These are phyloP conservation scores for Pythium sp. DNA, from an alignment of 352 stramenopile species.

Conservation along the genomic window DNA sequence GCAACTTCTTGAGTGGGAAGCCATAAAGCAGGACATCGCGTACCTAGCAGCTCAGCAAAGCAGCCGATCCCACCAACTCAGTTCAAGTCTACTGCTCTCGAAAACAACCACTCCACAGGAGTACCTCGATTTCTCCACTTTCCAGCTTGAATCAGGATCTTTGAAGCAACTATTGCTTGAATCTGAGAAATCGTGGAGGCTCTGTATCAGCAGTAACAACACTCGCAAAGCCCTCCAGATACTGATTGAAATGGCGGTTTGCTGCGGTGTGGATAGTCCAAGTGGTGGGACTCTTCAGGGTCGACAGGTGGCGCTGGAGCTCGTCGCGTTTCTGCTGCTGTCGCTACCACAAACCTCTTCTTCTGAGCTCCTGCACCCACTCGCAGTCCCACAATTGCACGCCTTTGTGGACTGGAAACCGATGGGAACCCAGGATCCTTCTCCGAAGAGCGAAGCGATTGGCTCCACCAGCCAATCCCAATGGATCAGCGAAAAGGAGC, in stretches of 20 bases:
- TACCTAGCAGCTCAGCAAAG: slow-evolving; percentile 5
- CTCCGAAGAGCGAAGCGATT: not conserved
- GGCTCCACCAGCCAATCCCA: not conserved
- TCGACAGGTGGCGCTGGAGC: not conserved
- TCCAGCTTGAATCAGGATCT: not conserved
- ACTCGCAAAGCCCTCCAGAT: not conserved
- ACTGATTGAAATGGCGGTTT: not conserved
- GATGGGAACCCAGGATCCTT: not conserved
- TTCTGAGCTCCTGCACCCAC: slow-evolving; percentile 4
- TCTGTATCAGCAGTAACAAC: not conserved
- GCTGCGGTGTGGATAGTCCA: not conserved
- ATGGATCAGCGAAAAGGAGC: slow-evolving; percentile 2
- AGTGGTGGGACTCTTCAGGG: not conserved
- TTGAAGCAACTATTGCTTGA: not conserved
- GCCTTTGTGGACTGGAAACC: slow-evolving; percentile 14
- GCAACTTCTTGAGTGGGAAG: slow-evolving; percentile 12
- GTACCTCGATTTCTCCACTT: not conserved
- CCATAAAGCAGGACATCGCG: slow-evolving; percentile 5
- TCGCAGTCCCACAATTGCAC: slow-evolving; percentile 7
- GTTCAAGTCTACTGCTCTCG: not conserved
- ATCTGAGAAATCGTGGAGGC: not conserved
- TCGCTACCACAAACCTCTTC: not conserved
- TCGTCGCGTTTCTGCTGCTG: slow-evolving; percentile 11
- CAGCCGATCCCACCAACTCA: not conserved
- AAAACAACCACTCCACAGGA: not conserved